Evolutionary conservation across 1,139 yeast genomes (phyloP), one percentile per base, ranked within the genome.

Genomic region (Candida anutae): DNA sequence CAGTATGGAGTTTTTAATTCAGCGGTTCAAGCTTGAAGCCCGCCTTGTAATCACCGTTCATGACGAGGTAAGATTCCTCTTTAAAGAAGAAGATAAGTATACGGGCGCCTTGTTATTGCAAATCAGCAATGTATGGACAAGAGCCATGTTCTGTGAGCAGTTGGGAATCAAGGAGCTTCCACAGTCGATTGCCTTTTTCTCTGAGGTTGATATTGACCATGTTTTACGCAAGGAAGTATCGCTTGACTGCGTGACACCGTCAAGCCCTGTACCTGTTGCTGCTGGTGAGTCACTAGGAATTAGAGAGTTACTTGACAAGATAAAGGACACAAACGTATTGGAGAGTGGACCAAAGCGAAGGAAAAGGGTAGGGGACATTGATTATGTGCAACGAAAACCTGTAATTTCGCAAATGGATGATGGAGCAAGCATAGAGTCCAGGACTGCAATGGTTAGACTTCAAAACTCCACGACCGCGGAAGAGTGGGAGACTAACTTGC

Each of bases 121-220:
- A 48, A 71, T 93, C 14, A 75, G 94, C 35, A 93, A 93, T 49
- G 48, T 88, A 5, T 93, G 99, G 99, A 90, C 98, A 0, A 65
- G 99, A 38, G 94, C 94, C 1, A 81, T 90, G 77, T 93, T 93
- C 47, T 83, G 94, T 40, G 94, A 88, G 46, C 94, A 88, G 46
- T 55, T 90, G 47, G 97, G 97, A 0, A 80, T 93, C 33, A 67
- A 72, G 23, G 95, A 88, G 40, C 64, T 93, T 23, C 98, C 99
- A 0, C 95, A 87, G 43, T 79, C 90, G 13, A 84, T 94, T 55
- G 98, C 98, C 0, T 93, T 90, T 48, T 93, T 93, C 52, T 84
- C 95, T 0, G 87, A 87, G 29, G 88, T 93, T 26, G 99, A 93
- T 48, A 72, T 93, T 32, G 99, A 93, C 48, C 74, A 68, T 38